These are phyloP conservation scores for Thalassia testudinum DNA, from an alignment of 116 monocot species.

Conservation along the genomic window DNA sequence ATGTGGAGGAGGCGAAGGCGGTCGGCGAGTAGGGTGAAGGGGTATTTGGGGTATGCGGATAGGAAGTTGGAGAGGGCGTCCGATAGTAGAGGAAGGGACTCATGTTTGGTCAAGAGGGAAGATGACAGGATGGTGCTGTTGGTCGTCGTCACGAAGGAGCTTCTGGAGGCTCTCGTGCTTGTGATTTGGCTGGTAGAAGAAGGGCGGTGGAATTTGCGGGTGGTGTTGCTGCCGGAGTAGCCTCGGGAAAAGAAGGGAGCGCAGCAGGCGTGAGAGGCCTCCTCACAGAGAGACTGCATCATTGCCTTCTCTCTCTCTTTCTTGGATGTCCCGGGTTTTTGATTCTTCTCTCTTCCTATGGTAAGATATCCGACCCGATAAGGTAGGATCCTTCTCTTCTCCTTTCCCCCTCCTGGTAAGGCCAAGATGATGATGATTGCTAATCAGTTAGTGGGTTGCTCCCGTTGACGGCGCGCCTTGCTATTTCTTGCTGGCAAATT, in stretches of 20 bases:
- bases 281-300: background rate
- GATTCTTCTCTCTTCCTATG: too few relatives aligned
- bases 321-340: background rate
- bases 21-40: conserved; percentile 34
- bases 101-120: conserved; percentile 35
- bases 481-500: too few relatives aligned
- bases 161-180: conserved; percentile 13
- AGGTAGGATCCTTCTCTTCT: too few relatives aligned
- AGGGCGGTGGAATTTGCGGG: background rate
- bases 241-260: background rate
- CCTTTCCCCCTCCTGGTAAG: too few relatives aligned
- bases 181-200: background rate
- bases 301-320: too few relatives aligned
- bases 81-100: conserved; percentile 30
- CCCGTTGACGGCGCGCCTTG: too few relatives aligned
- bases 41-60: conserved; percentile 61
- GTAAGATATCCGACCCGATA: too few relatives aligned
- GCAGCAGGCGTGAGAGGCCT: background rate
- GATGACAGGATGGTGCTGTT: conserved; percentile 15
- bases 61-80: conserved; percentile 50
- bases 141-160: conserved; percentile 14
- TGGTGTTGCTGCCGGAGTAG: background rate
- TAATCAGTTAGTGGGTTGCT: too few relatives aligned
- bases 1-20: conserved; percentile 46
- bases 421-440: too few relatives aligned